Evolutionary conservation across 345 rosid species (phyloP).

Genomic region (Citrus glauca): DNA sequence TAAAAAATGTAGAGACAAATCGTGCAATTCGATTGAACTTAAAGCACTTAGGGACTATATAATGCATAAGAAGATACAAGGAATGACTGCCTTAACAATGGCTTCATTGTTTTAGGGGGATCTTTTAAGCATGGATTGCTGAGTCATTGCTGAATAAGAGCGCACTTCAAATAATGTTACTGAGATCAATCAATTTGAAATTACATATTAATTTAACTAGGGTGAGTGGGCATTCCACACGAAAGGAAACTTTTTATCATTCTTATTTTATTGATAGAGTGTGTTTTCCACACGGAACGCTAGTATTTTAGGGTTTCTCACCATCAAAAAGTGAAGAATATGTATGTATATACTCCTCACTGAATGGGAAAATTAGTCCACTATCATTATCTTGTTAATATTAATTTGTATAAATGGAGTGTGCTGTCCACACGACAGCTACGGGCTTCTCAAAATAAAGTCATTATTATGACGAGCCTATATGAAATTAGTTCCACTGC

Average conservation of each 20-base stretch:
- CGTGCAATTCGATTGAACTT: no score
- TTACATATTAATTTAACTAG: background rate
- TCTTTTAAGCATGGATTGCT: background rate
- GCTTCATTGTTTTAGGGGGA: no score
- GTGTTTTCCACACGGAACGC: slow-evolving; percentile 11
- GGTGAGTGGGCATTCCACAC: slow-evolving; percentile 5
- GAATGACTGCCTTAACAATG: no score
- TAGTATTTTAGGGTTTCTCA: background rate
- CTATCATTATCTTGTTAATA: background rate
- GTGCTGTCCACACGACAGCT: slow-evolving; percentile 15
- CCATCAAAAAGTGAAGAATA: background rate
- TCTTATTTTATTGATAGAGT: background rate
- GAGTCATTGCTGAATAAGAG: slow-evolving; percentile 17
- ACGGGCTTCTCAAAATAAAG: background rate
- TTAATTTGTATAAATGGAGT: background rate
- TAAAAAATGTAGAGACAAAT: no score
- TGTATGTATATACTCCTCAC: background rate
- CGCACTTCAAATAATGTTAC: background rate
- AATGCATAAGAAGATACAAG: no score
- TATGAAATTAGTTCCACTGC: background rate
- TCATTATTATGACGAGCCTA: background rate
- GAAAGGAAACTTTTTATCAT: background rate
- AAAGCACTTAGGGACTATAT: no score
- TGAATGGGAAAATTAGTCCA: background rate
- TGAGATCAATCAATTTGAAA: background rate